Evolutionary conservation across 2,329 filamentous ascomycete species (phyloP).

Genomic region (Penicillium verrucosum): DNA sequence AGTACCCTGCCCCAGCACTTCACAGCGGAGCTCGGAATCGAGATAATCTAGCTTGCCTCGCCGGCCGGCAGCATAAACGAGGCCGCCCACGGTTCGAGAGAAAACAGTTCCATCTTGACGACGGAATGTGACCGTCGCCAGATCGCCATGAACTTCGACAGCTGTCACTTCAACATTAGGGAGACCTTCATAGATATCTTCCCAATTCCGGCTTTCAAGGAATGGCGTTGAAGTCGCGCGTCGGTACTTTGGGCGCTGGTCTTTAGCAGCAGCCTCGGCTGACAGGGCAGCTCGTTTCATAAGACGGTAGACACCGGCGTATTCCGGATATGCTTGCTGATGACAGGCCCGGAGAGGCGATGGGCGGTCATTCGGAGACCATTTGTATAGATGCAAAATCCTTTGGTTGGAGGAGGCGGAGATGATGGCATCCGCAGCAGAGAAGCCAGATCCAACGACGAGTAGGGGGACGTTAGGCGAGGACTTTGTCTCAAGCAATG

Average conservation of each 20-base stretch:
- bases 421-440: slow-evolving; percentile 60
- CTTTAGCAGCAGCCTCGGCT: slow-evolving; percentile 11
- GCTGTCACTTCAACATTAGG: slow-evolving; percentile 51
- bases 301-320: slow-evolving; percentile 57
- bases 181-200: slow-evolving; percentile 52
- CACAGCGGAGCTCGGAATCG: slow-evolving; percentile 43
- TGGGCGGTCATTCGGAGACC: slow-evolving; percentile 54
- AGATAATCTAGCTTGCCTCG: slow-evolving; percentile 55
- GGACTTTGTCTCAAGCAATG: slow-evolving; percentile 39
- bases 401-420: slow-evolving; percentile 41
- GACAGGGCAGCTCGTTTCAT: slow-evolving; percentile 54
- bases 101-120: slow-evolving; percentile 43
- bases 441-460: slow-evolving; percentile 61
- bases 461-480: slow-evolving; percentile 44
- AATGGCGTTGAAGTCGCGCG: slow-evolving; percentile 45
- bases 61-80: slow-evolving; percentile 57
- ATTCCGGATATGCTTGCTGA: slow-evolving; percentile 60
- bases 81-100: slow-evolving; percentile 46
- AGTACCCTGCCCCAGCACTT: slow-evolving; percentile 41
- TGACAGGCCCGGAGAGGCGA: slow-evolving; percentile 59
- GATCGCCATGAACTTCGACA: slow-evolving; percentile 32
- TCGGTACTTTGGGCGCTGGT: slow-evolving; percentile 28
- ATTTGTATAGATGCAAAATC: slow-evolving; percentile 60
- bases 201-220: slow-evolving; percentile 50
- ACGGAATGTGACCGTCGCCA: slow-evolving; percentile 45